These are phyloP conservation scores for Biscogniauxia mediterranea DNA, from an alignment of 2,329 filamentous ascomycete genomes.

Conservation along the genomic window DNA sequence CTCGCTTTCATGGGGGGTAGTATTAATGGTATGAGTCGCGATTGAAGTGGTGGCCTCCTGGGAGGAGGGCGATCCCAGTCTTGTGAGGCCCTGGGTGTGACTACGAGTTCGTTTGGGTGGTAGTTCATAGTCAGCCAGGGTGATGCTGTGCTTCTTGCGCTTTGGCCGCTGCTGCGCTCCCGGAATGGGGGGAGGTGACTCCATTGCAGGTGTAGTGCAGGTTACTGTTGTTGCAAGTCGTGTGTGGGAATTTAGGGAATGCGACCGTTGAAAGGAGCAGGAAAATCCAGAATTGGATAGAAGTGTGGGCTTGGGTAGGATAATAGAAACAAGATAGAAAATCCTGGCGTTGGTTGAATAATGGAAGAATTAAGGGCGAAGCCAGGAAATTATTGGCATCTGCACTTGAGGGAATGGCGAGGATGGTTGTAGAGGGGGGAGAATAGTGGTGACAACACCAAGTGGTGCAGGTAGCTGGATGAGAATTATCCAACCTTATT, in stretches of 20 bases:
- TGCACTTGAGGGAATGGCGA: neutral
- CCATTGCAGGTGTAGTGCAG: neutral
- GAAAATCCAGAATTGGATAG: neutral
- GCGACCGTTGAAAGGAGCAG: neutral
- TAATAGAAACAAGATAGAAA: too few relatives aligned
- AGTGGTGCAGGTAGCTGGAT: neutral
- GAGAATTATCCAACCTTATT: neutral
- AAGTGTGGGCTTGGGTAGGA: neutral
- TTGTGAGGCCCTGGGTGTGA: slow-evolving; percentile 1
- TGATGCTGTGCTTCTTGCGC: slow-evolving; percentile 1
- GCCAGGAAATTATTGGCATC: neutral
- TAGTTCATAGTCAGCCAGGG: slow-evolving; percentile 7
- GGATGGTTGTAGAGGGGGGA: neutral
- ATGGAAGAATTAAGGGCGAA: neutral
- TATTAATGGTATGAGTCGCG: neutral
- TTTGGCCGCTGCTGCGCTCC: neutral
- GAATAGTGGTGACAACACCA: neutral
- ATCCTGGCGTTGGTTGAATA: neutral
- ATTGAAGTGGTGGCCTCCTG: neutral
- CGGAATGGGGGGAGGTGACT: neutral
- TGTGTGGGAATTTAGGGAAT: neutral
- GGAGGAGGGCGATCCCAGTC: neutral
- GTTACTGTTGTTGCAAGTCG: neutral
- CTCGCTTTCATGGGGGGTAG: neutral
- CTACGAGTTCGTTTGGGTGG: slow-evolving; percentile 6